Evolutionary conservation across 2,329 filamentous ascomycete species (phyloP).

Genomic region (Fusarium anthophilum): DNA sequence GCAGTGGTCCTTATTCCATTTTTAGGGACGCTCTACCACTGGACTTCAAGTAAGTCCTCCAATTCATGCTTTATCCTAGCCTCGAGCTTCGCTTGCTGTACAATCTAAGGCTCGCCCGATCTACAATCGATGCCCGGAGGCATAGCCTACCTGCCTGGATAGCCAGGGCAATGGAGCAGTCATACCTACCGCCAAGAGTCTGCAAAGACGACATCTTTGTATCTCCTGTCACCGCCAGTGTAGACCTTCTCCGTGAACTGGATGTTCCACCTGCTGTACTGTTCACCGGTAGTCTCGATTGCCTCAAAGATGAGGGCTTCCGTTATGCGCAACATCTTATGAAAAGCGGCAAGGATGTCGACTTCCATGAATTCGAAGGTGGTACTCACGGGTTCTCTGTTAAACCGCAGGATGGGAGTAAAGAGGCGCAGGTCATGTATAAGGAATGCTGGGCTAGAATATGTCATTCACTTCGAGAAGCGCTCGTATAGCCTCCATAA

Average conservation of each 20-base stretch:
- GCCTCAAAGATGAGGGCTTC: neutral
- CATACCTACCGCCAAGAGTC: neutral
- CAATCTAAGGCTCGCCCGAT: neutral
- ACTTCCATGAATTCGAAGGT: rapidly evolving
- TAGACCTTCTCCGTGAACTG: neutral
- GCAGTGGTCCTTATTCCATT: neutral
- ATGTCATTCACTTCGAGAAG: neutral
- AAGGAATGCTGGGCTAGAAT: neutral
- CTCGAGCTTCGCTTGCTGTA: neutral
- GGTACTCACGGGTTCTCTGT: neutral
- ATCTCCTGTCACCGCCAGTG: neutral
- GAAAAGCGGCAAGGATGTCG: neutral
- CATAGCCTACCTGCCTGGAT: neutral
- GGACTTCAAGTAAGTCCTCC: neutral
- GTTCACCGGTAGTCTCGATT: neutral
- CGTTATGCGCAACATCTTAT: neutral
- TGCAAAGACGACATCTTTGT: neutral
- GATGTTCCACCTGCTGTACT: neutral
- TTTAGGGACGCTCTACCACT: rapidly evolving
- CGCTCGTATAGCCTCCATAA: no score
- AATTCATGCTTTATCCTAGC: neutral
- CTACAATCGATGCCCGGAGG: neutral
- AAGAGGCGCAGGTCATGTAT: rapidly evolving
- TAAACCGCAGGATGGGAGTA: rapidly evolving
- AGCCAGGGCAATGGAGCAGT: neutral